phyloP scores from a whole-genome alignment of 78 protist species.

The Dictyostelium intermedium region DNA sequence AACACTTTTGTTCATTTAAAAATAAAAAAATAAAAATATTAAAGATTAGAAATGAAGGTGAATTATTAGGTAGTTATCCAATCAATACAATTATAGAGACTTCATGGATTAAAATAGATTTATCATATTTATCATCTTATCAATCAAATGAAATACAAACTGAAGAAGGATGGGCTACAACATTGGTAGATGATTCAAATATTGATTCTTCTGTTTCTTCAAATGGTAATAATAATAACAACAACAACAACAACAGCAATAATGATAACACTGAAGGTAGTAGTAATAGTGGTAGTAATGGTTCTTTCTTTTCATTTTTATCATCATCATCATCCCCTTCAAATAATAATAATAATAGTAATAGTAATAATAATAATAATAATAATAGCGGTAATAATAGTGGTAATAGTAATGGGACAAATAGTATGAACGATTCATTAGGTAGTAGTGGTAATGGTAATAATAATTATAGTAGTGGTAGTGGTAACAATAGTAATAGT shows the following conservation, averaged over 20 bases:
- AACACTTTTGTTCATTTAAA: background rate
- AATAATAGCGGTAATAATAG: background rate
- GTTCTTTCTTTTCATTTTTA: background rate
- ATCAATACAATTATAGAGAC: conserved; percentile 20
- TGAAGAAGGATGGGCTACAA: conserved; percentile 14
- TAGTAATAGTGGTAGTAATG: conserved; percentile 17
- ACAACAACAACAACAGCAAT: background rate
- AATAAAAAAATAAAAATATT: background rate
- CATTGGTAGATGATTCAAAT: background rate
- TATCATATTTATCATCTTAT: conserved; percentile 50
- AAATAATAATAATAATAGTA: background rate
- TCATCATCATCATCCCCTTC: conserved; percentile 6
- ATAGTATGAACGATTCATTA: background rate
- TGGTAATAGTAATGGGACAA: background rate
- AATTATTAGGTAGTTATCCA: conserved; percentile 41
- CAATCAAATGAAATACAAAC: conserved; percentile 21
- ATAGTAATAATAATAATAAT: background rate
- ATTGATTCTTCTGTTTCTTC: background rate
- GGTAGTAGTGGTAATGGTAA: background rate
- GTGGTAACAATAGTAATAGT: background rate
- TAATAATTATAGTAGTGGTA: background rate
- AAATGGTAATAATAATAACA: background rate
- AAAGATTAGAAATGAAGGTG: conserved; percentile 61
- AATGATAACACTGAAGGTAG: background rate
- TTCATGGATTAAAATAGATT: conserved; percentile 56